phyloP scores from a whole-genome alignment of 352 stramenopile genomes.

The Phytophthora sp. region DNA sequence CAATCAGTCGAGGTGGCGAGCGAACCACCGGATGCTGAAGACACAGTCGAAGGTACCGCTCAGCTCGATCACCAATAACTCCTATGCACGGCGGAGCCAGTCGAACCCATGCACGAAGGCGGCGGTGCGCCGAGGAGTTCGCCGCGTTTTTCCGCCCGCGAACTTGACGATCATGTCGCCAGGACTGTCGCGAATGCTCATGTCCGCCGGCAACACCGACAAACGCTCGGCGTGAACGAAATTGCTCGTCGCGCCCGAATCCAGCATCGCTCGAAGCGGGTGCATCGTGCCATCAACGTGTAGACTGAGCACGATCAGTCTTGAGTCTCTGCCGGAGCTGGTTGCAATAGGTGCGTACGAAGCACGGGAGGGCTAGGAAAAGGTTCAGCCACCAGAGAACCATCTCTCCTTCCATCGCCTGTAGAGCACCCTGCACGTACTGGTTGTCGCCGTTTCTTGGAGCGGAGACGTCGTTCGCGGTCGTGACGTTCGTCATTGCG shows the following conservation, averaged over 20 bases:
- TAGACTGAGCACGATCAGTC: neutral
- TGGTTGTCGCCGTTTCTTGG: neutral
- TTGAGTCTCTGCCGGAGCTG: too few relatives aligned
- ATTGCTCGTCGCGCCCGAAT: conserved; percentile 32
- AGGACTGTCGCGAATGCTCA: too few relatives aligned
- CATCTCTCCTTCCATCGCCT: neutral
- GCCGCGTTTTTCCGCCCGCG: too few relatives aligned
- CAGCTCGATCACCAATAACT: conserved; percentile 45
- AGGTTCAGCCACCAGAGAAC: neutral
- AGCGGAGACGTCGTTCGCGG: too few relatives aligned
- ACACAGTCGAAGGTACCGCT: conserved; percentile 36
- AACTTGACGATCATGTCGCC: conserved; percentile 23
- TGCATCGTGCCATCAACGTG: neutral
- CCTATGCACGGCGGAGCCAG: too few relatives aligned
- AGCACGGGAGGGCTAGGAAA: too few relatives aligned
- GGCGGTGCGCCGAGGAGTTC: conserved; percentile 15
- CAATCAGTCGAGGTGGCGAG: conserved; percentile 35
- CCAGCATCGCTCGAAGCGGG: conserved; percentile 1
- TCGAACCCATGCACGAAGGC: conserved; percentile 31
- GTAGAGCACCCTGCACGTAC: too few relatives aligned
- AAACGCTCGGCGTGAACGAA: conserved; percentile 20
- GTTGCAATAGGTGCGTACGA: too few relatives aligned
- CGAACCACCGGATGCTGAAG: conserved; percentile 37
- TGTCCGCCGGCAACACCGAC: conserved; percentile 19
- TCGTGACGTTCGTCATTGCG: too few relatives aligned